A percentile compares a stretch with the other conserved stretches of the same genome.
phyloP scores from a whole-genome alignment of 2,329 filamentous ascomycete genomes.

The Bipolaris victoriae region DNA sequence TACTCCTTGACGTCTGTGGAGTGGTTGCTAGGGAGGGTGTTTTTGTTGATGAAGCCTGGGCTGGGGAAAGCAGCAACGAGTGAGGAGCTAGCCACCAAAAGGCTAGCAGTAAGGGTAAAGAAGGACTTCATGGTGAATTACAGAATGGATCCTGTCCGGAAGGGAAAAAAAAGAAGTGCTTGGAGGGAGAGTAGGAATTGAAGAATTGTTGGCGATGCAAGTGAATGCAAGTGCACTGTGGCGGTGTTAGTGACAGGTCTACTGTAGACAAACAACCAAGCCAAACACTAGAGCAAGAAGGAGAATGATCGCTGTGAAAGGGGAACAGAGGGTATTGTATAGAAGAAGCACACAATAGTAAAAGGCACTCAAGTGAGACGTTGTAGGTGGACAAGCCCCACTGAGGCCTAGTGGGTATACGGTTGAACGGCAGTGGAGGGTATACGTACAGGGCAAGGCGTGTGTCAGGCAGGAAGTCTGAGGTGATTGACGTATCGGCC shows the following conservation, averaged over 20 bases:
- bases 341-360: not conserved
- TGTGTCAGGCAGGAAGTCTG: constrained; percentile 33
- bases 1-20: constrained; percentile 40
- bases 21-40: constrained; percentile 29
- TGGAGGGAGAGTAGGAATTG: constrained; percentile 15
- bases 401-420: not conserved
- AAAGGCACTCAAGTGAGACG: too few species aligned
- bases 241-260: constrained; percentile 24
- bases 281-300: constrained; percentile 9
- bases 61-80: constrained; percentile 22
- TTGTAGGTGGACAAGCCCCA: constrained; percentile 14
- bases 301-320: constrained; percentile 3
- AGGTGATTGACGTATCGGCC: constrained; percentile 39
- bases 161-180: constrained; percentile 16
- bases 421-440: not conserved
- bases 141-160: constrained; percentile 32
- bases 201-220: constrained; percentile 24
- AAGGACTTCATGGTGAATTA: constrained; percentile 41
- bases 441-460: constrained; percentile 21
- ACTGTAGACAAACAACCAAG: constrained; percentile 16
- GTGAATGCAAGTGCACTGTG: constrained; percentile 33
- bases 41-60: constrained; percentile 38
- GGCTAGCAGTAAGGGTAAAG: constrained; percentile 34
- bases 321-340: constrained; percentile 14
- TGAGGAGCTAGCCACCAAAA: constrained; percentile 34